A percentile compares a stretch with the other conserved stretches of the same genome.
Evolutionary conservation across 352 stramenopile genomes (phyloP).

Genomic region (Achlya hypogyna): DNA sequence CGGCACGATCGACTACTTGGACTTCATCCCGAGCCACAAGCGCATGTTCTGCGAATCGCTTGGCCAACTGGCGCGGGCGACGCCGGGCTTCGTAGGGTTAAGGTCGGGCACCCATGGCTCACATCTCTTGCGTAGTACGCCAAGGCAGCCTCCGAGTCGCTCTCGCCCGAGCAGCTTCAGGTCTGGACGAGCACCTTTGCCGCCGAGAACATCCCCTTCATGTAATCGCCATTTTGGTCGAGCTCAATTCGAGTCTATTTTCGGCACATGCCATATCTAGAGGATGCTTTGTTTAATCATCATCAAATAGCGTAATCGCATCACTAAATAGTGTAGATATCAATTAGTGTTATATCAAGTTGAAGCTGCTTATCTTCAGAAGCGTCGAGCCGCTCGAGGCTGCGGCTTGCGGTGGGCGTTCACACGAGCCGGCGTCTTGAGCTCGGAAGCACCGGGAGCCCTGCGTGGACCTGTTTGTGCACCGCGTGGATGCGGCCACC

Average conservation of each 20-base stretch:
- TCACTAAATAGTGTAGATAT: too few relatives aligned
- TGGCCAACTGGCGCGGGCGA: not conserved
- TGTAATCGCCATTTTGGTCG: not conserved
- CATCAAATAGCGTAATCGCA: too few relatives aligned
- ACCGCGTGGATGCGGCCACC: too few relatives aligned
- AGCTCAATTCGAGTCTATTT: not conserved
- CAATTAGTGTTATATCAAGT: too few relatives aligned
- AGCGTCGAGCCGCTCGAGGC: too few relatives aligned
- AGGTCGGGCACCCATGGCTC: not conserved
- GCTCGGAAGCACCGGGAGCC: too few relatives aligned
- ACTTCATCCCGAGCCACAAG: not conserved
- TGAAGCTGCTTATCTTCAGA: too few relatives aligned
- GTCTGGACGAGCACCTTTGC: not conserved
- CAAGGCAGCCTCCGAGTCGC: not conserved
- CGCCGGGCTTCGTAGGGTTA: slow-evolving; percentile 11
- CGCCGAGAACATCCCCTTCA: not conserved
- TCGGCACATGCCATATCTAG: too few relatives aligned
- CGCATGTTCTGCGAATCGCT: slow-evolving; percentile 12
- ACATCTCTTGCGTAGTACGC: not conserved
- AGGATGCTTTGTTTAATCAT: too few relatives aligned
- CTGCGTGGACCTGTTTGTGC: too few relatives aligned
- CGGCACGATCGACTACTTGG: slow-evolving; percentile 77
- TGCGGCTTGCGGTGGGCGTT: too few relatives aligned
- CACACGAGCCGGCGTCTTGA: too few relatives aligned
- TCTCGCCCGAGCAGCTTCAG: not conserved